These are phyloP conservation scores for Rubia occidens DNA, from an alignment of 305 asterid species.

Conservation along the genomic window DNA sequence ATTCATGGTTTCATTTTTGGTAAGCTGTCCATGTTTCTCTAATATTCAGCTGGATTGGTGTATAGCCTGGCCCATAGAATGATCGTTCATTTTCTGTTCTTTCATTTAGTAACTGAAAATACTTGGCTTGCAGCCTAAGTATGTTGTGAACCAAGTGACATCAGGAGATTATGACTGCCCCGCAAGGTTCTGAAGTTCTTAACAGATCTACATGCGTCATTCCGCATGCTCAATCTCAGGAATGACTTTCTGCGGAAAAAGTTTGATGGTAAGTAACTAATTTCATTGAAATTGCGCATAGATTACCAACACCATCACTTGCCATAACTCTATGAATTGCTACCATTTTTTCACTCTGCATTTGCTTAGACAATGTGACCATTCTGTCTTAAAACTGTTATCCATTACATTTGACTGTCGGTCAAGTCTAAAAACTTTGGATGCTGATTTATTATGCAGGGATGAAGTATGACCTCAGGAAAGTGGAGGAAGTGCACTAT, in stretches of 20 bases:
- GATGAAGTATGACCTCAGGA: conserved; percentile 89
- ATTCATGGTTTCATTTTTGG: conserved; percentile 79
- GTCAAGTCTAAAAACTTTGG: neutral
- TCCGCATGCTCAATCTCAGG: conserved; percentile 95
- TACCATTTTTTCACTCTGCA: neutral
- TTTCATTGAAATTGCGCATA: neutral
- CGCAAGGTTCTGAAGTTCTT: conserved; percentile 68
- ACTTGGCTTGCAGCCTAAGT: conserved; percentile 66
- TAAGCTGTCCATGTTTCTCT: conserved; percentile 65
- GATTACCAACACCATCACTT: neutral
- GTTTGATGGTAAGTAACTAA: conserved; percentile 64
- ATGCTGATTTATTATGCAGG: conserved; percentile 29
- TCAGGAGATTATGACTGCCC: conserved; percentile 95
- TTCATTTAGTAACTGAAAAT: neutral
- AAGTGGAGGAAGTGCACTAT: conserved; percentile 78
- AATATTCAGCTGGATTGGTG: conserved; percentile 31
- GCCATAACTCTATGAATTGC: neutral
- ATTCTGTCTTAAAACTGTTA: neutral
- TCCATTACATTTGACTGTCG: neutral
- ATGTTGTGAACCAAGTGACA: conserved; percentile 92
- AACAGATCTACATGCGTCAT: conserved; percentile 88
- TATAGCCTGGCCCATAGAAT: conserved; percentile 39
- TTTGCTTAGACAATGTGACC: neutral
- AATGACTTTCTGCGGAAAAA: conserved; percentile 91
- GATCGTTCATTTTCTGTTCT: too few relatives aligned